Conservation (phyloP, 2,329 filamentous ascomycete genomes). For the Botrytis fabae region DNA sequence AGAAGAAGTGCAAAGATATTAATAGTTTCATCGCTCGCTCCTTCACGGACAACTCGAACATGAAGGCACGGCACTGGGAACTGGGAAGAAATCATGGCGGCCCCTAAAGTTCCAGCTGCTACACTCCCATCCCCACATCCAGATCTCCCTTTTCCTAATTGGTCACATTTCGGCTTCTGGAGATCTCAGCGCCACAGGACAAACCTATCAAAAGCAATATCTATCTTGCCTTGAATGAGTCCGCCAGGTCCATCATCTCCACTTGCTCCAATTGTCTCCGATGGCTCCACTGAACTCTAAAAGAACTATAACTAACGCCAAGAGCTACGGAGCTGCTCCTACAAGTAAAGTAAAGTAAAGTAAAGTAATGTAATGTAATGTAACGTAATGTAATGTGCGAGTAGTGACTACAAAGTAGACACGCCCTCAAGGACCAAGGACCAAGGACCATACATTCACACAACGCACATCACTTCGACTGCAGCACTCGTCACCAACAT, state of each 20-base stretch:
- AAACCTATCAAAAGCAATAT: slow-evolving; percentile 6
- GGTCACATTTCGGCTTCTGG: background rate
- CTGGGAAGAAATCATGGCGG: background rate
- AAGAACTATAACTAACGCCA: background rate
- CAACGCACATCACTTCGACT: background rate
- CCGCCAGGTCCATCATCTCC: background rate
- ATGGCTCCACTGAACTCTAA: background rate
- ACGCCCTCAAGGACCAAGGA: background rate
- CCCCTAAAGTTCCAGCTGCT: slow-evolving; percentile 4
- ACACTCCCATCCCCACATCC: slow-evolving; percentile 2
- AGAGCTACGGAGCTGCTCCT: background rate
- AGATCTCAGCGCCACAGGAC: background rate
- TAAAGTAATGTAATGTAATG: background rate
- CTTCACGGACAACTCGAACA: background rate
- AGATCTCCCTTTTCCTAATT: slow-evolving; percentile 3
- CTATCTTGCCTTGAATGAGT: background rate
- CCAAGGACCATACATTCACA: background rate
- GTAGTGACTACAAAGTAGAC: background rate
- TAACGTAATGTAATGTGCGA: background rate
- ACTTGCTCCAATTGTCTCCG: background rate
- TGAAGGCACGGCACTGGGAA: too few species aligned
- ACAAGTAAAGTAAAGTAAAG: slow-evolving; percentile 1
- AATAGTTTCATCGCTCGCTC: background rate
- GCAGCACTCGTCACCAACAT: background rate
- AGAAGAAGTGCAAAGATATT: background rate